These are phyloP conservation scores for Suillus weaverae DNA, from an alignment of 768 basidiomycete genomes.

Conservation along the genomic window DNA sequence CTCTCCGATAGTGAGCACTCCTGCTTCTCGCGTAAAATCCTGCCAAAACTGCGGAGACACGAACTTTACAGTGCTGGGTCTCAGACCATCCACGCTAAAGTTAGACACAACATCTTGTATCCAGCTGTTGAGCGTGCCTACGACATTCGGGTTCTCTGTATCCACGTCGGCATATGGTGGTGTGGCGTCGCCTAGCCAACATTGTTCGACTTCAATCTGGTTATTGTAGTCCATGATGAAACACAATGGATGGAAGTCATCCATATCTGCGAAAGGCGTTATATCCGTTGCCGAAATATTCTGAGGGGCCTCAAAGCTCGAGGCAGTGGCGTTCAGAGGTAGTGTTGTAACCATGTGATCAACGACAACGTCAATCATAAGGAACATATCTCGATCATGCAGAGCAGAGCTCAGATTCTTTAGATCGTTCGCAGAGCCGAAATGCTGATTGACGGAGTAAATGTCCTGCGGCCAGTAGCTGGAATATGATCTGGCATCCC, in stretches of 20 bases:
- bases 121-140: conserved; percentile 47
- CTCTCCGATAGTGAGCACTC: conserved; percentile 58
- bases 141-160: conserved; percentile 50
- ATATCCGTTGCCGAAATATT: conserved; percentile 18
- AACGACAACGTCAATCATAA: conserved; percentile 65
- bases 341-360: conserved; percentile 54
- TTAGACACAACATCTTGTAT: conserved; percentile 44
- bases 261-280: conserved; percentile 34
- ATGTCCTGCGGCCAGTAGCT: conserved; percentile 56
- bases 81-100: conserved; percentile 54
- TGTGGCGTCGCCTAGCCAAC: conserved; percentile 57
- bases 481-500: not conserved
- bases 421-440: conserved; percentile 53
- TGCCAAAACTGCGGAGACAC: conserved; percentile 56
- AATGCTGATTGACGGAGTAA: conserved; percentile 49
- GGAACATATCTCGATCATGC: conserved; percentile 54
- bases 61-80: conserved; percentile 63
- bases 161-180: conserved; percentile 60
- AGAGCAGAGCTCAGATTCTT: conserved; percentile 46
- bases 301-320: conserved; percentile 19
- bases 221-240: conserved; percentile 44
- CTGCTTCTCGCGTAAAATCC: conserved; percentile 46
- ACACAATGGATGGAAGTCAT: conserved; percentile 41
- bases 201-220: conserved; percentile 51
- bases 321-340: conserved; percentile 26